A percentile compares a stretch with the other conserved stretches of the same genome.
These are phyloP conservation scores for Fonsecaea monophora DNA, from an alignment of 2,329 filamentous ascomycete species.

Conservation along the genomic window DNA sequence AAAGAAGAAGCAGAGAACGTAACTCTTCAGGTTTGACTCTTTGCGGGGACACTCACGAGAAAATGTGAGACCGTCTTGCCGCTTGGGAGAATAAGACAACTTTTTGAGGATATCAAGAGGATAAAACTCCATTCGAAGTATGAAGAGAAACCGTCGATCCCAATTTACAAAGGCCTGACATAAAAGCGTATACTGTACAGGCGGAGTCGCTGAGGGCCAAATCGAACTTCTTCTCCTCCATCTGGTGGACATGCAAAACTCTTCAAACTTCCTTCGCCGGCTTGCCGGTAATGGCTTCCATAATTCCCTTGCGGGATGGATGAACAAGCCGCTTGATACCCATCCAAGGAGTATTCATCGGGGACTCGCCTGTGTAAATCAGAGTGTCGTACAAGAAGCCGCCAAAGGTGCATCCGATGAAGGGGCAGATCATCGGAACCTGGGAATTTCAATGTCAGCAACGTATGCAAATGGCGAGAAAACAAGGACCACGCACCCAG, in stretches of 20 bases:
- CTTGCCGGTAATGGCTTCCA: slow-evolving; percentile 34
- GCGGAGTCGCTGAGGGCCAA: background rate
- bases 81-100: background rate
- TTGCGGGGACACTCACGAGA: no score
- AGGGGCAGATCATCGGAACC: slow-evolving; percentile 72
- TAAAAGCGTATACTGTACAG: background rate
- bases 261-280: slow-evolving; percentile 33
- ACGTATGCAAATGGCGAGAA: slow-evolving; percentile 8
- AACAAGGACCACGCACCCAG: slow-evolving; percentile 55
- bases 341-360: slow-evolving; percentile 68
- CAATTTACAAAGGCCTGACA: background rate
- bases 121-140: background rate
- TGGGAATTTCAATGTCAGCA: slow-evolving; percentile 40
- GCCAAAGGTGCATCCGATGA: slow-evolving; percentile 65
- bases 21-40: slow-evolving; percentile 16
- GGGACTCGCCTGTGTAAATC: slow-evolving; percentile 68
- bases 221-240: background rate
- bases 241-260: background rate
- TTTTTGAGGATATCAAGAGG: background rate
- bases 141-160: background rate
- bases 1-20: slow-evolving; percentile 61
- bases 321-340: slow-evolving; percentile 59
- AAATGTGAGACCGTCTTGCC: background rate
- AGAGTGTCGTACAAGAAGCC: slow-evolving; percentile 67
- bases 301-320: slow-evolving; percentile 36